phyloP scores from a whole-genome alignment of 495 filamentous ascomycete genomes.

The Aspergillus nanangensis region DNA sequence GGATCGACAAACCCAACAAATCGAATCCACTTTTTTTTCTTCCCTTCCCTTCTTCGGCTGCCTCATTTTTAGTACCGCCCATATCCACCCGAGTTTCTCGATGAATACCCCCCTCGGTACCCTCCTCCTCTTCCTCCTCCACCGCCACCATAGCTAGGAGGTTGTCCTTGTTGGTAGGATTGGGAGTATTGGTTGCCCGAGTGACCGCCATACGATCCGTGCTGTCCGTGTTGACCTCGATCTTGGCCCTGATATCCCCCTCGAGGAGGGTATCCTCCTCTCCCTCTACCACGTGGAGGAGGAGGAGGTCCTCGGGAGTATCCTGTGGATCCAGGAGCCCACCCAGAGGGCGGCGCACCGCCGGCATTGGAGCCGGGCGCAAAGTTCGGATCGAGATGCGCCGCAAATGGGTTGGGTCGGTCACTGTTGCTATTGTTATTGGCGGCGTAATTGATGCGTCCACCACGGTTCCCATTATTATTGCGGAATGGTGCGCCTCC shows the following conservation, averaged over 20 bases:
- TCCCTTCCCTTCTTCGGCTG: neutral
- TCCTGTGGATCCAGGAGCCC: slow-evolving; percentile 28
- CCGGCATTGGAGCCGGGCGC: slow-evolving; percentile 22
- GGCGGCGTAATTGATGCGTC: slow-evolving; percentile 43
- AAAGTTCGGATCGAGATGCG: slow-evolving; percentile 49
- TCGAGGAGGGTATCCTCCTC: slow-evolving; percentile 7
- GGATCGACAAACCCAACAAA: slow-evolving; percentile 1
- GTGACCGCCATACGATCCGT: slow-evolving; percentile 14
- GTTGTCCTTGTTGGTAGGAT: slow-evolving; percentile 21
- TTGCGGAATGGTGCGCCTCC: slow-evolving; percentile 59
- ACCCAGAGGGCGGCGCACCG: slow-evolving; percentile 29
- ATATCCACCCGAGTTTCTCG: slow-evolving; percentile 31
- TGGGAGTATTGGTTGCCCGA: slow-evolving; percentile 14
- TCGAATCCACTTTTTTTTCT: slow-evolving; percentile 7
- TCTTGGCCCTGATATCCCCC: slow-evolving; percentile 22
- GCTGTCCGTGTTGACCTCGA: slow-evolving; percentile 28
- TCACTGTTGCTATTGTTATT: slow-evolving; percentile 11
- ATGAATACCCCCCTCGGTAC: slow-evolving; percentile 24
- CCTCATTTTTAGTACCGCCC: slow-evolving; percentile 39
- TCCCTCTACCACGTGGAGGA: slow-evolving; percentile 35
- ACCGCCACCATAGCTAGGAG: too few relatives aligned
- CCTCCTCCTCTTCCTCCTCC: slow-evolving; percentile 24
- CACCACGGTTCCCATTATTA: slow-evolving; percentile 44
- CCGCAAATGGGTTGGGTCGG: slow-evolving; percentile 51
- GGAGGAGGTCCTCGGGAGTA: slow-evolving; percentile 39